Base-by-base conservation (phyloP, 2,329 filamentous ascomycete species). In the Colletotrichum spinosum region DNA sequence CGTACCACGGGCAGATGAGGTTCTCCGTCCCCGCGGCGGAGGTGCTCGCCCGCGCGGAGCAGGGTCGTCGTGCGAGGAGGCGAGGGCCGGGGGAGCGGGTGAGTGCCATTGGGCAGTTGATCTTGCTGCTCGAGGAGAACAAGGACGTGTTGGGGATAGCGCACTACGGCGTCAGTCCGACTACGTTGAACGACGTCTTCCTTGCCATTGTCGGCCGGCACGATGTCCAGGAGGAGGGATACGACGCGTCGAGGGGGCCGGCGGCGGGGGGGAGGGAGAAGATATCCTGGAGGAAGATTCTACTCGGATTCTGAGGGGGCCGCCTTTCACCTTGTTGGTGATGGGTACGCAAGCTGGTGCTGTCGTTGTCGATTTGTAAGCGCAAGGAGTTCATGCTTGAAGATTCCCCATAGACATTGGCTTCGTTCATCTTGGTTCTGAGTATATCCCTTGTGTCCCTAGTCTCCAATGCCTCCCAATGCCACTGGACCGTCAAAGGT, bases 121-220 rank as follows among this genome's bases (percentile, higher is more conserved):
- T 96, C 65, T 85, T 90, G 10, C 73, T 90, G 44, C 81, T 97
- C 1, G 94, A 97, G 77, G 86, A 88, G 70, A 83, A 90, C 67
- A 92, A 90, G 72, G 80, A 88, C 12, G 77, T 78, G 5, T 76
- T 97, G 33, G 92, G 92, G 0, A 84, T 97, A 53, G 90, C 93
- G 75, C 93, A 97, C 76, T 97, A 95, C 77, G 93, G 91, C 52
- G 93, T 97, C 69, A 92, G 88, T 64, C 92, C 93, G 17, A 95
- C 93, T n/a, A 97, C 93, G 13, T 79, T 97, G 42, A 94, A 97
- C 73, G 92, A 97, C 77, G 93, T 97, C 0, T 97, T 97, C 77
- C 78, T 97, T 75, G 86, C 86, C 25, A 96, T 97, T 73, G 93
- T 97, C 0, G 90, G 90, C 1, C 86, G 89, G 75, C 91, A 97